These are phyloP conservation scores for Tremella yokohamensis DNA, from an alignment of 768 basidiomycete genomes.

Conservation along the genomic window DNA sequence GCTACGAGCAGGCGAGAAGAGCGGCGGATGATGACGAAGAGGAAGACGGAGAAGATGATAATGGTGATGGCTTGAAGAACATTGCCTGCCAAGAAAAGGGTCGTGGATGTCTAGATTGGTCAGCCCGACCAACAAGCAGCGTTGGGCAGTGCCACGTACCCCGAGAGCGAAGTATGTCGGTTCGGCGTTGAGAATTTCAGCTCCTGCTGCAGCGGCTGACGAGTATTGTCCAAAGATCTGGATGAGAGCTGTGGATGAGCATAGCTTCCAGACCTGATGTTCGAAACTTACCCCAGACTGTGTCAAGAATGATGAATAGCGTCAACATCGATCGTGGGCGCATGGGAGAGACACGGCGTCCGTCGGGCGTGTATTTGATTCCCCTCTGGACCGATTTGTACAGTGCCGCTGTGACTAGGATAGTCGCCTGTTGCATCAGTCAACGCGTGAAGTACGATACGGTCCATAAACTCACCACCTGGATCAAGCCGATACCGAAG, in stretches of 20 bases:
- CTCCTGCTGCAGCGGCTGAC: constrained; percentile 19
- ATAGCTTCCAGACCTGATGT: neutral
- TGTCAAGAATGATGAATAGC: constrained; percentile 32
- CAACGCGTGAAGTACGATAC: neutral
- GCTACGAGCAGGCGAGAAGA: constrained; percentile 17
- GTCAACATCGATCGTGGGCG: constrained; percentile 30
- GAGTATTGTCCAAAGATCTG: constrained; percentile 34
- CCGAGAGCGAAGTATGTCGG: constrained; percentile 29
- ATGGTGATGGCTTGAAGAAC: constrained; percentile 34
- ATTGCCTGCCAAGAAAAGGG: constrained; percentile 35
- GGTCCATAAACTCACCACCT: constrained; percentile 20
- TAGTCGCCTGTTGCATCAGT: constrained; percentile 25
- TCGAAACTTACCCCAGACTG: constrained; percentile 20
- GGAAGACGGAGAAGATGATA: constrained; percentile 31
- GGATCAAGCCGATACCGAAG: constrained; percentile 22
- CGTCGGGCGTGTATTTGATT: constrained; percentile 33
- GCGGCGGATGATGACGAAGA: constrained; percentile 27
- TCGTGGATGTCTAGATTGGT: constrained; percentile 16
- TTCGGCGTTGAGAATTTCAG: constrained; percentile 19
- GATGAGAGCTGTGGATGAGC: constrained; percentile 19
- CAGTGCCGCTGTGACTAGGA: constrained; percentile 31
- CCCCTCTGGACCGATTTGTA: constrained; percentile 36
- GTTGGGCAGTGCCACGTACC: constrained; percentile 5
- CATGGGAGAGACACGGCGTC: constrained; percentile 26
- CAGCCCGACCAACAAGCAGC: neutral